Evolutionary conservation across 1,139 yeast species (phyloP).

Genomic region (Saccharomyces hybrid): DNA sequence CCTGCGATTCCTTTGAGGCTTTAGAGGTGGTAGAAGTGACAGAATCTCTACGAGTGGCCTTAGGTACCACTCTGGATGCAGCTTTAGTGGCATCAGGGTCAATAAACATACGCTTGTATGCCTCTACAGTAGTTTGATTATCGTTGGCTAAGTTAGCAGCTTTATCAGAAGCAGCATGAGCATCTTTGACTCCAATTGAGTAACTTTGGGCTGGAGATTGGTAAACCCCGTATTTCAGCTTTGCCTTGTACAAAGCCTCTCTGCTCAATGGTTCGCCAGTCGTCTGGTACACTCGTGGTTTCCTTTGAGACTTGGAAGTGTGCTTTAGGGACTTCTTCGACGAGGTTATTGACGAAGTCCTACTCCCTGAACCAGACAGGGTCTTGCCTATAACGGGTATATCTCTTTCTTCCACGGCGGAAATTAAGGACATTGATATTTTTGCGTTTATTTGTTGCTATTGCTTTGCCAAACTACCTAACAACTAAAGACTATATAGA

Average conservation of each 20-base stretch:
- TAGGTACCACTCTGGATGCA: constrained; percentile 11
- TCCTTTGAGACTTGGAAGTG: neutral
- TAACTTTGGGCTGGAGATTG: constrained; percentile 31
- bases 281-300: constrained; percentile 37
- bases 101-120: constrained; percentile 58
- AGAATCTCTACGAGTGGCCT: neutral
- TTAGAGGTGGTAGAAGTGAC: constrained; percentile 5
- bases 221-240: constrained; percentile 47
- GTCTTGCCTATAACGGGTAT: constrained; percentile 5
- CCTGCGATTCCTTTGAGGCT: constrained; percentile 1
- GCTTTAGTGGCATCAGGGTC: constrained; percentile 30
- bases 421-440: constrained; percentile 36
- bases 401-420: constrained; percentile 21
- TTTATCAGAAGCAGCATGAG: constrained; percentile 51
- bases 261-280: constrained; percentile 54
- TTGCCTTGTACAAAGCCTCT: constrained; percentile 65
- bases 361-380: constrained; percentile 8
- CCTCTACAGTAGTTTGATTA: constrained; percentile 53
- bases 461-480: constrained; percentile 1
- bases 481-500: neutral
- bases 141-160: constrained; percentile 71
- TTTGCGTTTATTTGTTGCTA: neutral
- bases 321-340: constrained; percentile 9
- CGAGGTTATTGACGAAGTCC: neutral
- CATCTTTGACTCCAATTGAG: constrained; percentile 51